Conservation (phyloP, 78 protist genomes). For the Emiliania huxleyi region DNA sequence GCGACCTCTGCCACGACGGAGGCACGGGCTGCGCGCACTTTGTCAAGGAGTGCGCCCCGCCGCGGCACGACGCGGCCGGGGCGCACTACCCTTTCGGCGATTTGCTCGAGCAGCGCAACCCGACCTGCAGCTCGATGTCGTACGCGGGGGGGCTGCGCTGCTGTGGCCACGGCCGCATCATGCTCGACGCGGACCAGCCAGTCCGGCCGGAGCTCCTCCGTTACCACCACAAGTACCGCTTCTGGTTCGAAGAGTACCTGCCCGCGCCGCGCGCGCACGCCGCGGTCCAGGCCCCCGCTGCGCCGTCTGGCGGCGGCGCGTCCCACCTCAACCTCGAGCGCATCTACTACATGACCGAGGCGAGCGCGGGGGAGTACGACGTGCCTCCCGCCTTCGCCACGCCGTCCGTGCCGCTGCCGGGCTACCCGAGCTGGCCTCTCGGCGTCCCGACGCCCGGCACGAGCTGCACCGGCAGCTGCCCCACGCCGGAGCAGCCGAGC, state of each 20-base stretch:
- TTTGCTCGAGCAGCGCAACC: background rate
- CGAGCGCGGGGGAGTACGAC: slow-evolving; percentile 18
- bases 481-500: background rate
- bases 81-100: background rate
- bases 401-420: background rate
- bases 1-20: background rate
- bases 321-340: background rate
- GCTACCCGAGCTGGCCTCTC: background rate
- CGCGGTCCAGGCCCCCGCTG: background rate
- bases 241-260: slow-evolving; percentile 5
- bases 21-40: background rate
- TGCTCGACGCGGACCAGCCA: slow-evolving; percentile 5
- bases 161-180: background rate
- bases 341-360: background rate
- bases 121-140: background rate
- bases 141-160: slow-evolving; percentile 12
- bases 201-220: background rate
- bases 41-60: background rate
- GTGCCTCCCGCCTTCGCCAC: background rate
- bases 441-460: background rate
- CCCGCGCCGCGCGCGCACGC: background rate
- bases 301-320: too few species aligned
- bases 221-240: slow-evolving; percentile 29
- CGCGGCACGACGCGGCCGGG: background rate
- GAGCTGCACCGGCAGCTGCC: background rate